Evolutionary conservation across 202 grass and related monocot species (phyloP), one percentile per base, ranked within the genome.

Genomic region (Tripidium arundinaceum): DNA sequence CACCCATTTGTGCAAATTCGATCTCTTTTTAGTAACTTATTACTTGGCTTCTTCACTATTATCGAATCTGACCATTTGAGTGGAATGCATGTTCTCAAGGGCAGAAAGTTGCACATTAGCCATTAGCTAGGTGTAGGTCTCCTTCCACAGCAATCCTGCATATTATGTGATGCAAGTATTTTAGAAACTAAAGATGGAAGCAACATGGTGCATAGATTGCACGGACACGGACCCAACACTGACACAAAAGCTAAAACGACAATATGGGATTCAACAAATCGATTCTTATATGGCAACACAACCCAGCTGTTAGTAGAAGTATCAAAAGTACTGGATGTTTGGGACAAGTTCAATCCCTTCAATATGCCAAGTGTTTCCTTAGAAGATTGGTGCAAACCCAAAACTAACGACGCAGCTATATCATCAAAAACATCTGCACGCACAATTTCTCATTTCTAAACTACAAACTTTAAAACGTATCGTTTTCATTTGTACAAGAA

Each of bases 31-130:
- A n/a, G n/a, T n/a, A n/a, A n/a, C n/a, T n/a, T n/a, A n/a, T 87
- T 84, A 94, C 92, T 93, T 93, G 57, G 95, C 86, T 80, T 94
- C 72, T 89, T 93, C 81, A 61, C 78, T 42, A 87, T 94, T 93
- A 74, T 98, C 82, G 82, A 91, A 98, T 84, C 95, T 91, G 84
- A 93, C 80, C 88, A 91, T 98, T 64, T 94, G 88, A 77, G 72
- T 91, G 47, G 93, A 94, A 61, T 98, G 95, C 90, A 94, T 98
- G 64, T 98, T 98, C 70, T 98, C 90, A 71, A 98, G 90, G 22
- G 95, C 95, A 68, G 68, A 76, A 65, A 98, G 80, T 83, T 93
- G 86, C 46, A 86, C 81, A 19, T 68, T 62, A 52, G 16, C 47
- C 47, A 52, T 52, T 19, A 52, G 47, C 7, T 19, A 18, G n/a